A percentile compares a stretch with the other conserved stretches of the same genome.
Evolutionary conservation across 306 rosid species (phyloP).

Genomic region (Pueraria montana): DNA sequence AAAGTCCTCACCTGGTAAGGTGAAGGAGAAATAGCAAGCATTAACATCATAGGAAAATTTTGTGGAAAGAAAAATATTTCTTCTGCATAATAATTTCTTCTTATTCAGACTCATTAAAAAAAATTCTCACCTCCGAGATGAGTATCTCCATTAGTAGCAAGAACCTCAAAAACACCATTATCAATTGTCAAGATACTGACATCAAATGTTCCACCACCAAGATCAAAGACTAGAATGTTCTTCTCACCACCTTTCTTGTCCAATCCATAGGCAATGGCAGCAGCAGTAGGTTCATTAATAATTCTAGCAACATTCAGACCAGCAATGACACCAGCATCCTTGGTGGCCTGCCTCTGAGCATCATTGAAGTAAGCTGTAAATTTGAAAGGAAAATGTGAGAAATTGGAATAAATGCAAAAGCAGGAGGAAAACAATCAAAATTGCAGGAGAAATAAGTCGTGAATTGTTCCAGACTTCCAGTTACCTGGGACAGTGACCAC

Average conservation of each 20-base stretch:
- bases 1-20: slow-evolving; percentile 86
- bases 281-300: slow-evolving; percentile 98
- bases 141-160: slow-evolving; percentile 96
- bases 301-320: slow-evolving; percentile 97
- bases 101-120: too few relatives aligned
- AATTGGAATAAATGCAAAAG: background rate
- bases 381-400: slow-evolving; percentile 25
- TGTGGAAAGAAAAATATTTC: background rate
- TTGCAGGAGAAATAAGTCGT: background rate
- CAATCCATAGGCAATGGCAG: slow-evolving; percentile 97
- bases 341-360: slow-evolving; percentile 99
- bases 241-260: slow-evolving; percentile 99
- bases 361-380: slow-evolving; percentile 94
- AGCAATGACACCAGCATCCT: slow-evolving; percentile 96
- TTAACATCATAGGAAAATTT: slow-evolving; percentile 3
- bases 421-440: background rate
- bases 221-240: slow-evolving; percentile 97
- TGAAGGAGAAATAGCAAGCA: background rate
- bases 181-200: slow-evolving; percentile 99
- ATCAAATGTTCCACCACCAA: slow-evolving; percentile 98
- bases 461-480: slow-evolving; percentile 21
- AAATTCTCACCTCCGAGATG: slow-evolving; percentile 86
- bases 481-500: slow-evolving; percentile 98
- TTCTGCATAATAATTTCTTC: too few relatives aligned
- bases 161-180: slow-evolving; percentile 97